These are phyloP conservation scores for Salisapilia sapeloensis DNA, from an alignment of 352 stramenopile genomes.

Conservation along the genomic window DNA sequence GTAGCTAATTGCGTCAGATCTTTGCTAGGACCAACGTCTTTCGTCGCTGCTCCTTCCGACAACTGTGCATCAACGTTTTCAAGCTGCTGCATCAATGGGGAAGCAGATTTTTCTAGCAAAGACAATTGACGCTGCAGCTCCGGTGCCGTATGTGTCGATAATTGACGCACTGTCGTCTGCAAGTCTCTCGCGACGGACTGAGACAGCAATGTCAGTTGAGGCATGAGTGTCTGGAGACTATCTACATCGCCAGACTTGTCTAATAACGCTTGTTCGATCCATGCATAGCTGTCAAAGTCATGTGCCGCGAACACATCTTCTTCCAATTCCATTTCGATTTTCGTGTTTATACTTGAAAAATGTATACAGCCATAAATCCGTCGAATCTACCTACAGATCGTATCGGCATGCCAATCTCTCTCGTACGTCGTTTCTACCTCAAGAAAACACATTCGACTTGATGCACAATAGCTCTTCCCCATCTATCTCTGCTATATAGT, in stretches of 20 bases:
- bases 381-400: too few species aligned
- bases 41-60: neutral
- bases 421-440: too few species aligned
- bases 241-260: slow-evolving; percentile 9
- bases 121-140: slow-evolving; percentile 36
- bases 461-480: too few species aligned
- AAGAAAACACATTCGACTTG: too few species aligned
- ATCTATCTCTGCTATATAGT: too few species aligned
- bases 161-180: slow-evolving; percentile 37
- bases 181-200: slow-evolving; percentile 37
- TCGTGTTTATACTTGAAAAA: too few species aligned
- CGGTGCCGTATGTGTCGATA: slow-evolving; percentile 21
- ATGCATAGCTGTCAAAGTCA: slow-evolving; percentile 52
- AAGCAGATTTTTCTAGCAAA: slow-evolving; percentile 18
- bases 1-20: slow-evolving; percentile 37
- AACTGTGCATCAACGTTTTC: slow-evolving; percentile 18
- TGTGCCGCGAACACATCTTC: slow-evolving; percentile 21
- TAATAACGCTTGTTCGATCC: slow-evolving; percentile 44
- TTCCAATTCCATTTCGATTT: too few species aligned
- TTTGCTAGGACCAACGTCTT: neutral
- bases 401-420: too few species aligned
- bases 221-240: slow-evolving; percentile 20
- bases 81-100: slow-evolving; percentile 21
- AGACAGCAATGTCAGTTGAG: slow-evolving; percentile 38
- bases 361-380: too few species aligned